phyloP scores from a whole-genome alignment of 495 filamentous ascomycete species.

The Penicillium steckii region DNA sequence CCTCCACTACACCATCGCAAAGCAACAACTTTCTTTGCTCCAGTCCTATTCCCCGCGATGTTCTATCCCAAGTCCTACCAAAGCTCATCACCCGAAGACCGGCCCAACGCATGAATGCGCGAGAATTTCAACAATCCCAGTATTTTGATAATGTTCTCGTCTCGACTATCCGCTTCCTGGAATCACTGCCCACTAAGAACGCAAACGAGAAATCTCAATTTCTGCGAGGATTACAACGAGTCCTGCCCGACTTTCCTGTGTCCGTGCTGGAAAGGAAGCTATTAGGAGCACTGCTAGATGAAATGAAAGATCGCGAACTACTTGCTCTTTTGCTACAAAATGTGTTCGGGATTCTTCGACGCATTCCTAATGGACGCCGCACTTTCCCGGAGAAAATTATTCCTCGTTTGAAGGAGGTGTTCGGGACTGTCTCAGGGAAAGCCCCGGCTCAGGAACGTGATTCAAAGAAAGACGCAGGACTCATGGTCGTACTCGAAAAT shows the following conservation, averaged over 20 bases:
- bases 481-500: constrained; percentile 87
- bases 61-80: constrained; percentile 72
- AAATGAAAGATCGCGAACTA: constrained; percentile 86
- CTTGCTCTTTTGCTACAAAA: constrained; percentile 83
- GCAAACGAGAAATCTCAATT: constrained; percentile 88
- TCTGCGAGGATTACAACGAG: constrained; percentile 80
- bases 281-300: constrained; percentile 81
- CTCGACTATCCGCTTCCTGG: constrained; percentile 91
- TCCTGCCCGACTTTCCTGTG: constrained; percentile 85
- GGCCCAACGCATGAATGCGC: constrained; percentile 80
- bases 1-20: constrained; percentile 71
- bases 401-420: constrained; percentile 79
- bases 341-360: constrained; percentile 79
- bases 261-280: constrained; percentile 94
- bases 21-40: constrained; percentile 83
- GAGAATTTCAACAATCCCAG: constrained; percentile 87
- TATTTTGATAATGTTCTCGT: constrained; percentile 98
- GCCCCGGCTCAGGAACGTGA: constrained; percentile 63
- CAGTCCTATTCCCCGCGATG: constrained; percentile 73
- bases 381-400: constrained; percentile 81
- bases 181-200: constrained; percentile 86
- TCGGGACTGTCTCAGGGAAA: constrained; percentile 56
- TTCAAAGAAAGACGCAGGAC: constrained; percentile 78
- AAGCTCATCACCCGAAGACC: constrained; percentile 81
- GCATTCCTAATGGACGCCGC: constrained; percentile 71